A percentile compares a stretch with the other conserved stretches of the same genome.
Conservation (phyloP, 1,284 basidiomycete species). For the Austroboletus novae-zelandiae region DNA sequence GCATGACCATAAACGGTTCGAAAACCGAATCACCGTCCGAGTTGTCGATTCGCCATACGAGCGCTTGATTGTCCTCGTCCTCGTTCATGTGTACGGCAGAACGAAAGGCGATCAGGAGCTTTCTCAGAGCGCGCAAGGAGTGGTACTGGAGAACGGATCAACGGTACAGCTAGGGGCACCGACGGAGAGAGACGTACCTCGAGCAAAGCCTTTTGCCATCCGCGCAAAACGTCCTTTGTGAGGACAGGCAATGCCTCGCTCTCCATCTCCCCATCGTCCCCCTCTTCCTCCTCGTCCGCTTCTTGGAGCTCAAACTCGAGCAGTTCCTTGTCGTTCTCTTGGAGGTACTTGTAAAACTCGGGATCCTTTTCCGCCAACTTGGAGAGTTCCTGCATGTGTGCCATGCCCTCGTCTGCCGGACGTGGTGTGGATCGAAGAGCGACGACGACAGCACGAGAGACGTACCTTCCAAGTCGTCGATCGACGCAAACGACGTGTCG, state of each 20-base stretch:
- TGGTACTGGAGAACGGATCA: constrained; percentile 56
- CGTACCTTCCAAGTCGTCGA: constrained; percentile 74
- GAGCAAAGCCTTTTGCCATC: constrained; percentile 91
- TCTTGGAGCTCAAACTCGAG: constrained; percentile 68
- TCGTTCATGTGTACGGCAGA: constrained; percentile 88
- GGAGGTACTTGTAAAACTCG: constrained; percentile 97
- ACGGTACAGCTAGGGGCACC: neutral
- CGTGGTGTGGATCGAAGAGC: constrained; percentile 6
- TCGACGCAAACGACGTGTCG: constrained; percentile 68
- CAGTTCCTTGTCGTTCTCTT: constrained; percentile 92
- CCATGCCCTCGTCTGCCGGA: constrained; percentile 59
- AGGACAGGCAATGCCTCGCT: constrained; percentile 58
- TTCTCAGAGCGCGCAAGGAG: constrained; percentile 83
- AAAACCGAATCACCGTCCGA: constrained; percentile 47
- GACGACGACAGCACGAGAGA: neutral
- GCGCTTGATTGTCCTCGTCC: constrained; percentile 77
- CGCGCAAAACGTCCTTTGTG: constrained; percentile 72
- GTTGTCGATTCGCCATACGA: constrained; percentile 81
- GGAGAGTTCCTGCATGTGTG: constrained; percentile 81
- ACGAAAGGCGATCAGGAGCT: constrained; percentile 86
- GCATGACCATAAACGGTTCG: neutral
- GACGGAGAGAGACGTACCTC: constrained; percentile 52
- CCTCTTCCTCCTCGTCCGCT: constrained; percentile 42
- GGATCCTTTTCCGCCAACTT: constrained; percentile 94
- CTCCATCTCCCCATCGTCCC: constrained; percentile 40